These are phyloP conservation scores for Acrocalymma vagum DNA, from an alignment of 2,329 filamentous ascomycete genomes.

Conservation along the genomic window DNA sequence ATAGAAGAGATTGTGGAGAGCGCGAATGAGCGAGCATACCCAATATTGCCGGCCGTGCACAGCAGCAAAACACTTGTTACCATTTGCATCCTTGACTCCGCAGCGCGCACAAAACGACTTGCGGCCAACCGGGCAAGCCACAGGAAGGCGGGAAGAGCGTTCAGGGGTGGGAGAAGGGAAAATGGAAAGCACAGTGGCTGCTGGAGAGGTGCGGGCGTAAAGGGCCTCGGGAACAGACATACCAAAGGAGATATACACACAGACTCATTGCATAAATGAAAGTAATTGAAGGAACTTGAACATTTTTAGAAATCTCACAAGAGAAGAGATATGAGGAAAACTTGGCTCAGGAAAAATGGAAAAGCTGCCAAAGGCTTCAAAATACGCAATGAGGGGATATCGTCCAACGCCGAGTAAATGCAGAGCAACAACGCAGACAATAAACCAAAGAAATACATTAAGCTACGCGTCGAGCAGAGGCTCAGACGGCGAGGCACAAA, in stretches of 20 bases:
- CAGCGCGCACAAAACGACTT: constrained; percentile 25
- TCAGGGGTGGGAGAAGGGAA: constrained; percentile 32
- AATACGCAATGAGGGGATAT: constrained; percentile 44
- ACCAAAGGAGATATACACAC: constrained; percentile 48
- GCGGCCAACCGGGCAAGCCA: constrained; percentile 50
- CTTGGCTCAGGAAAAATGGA: constrained; percentile 7
- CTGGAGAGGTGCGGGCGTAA: constrained; percentile 55
- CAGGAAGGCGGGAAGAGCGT: constrained; percentile 41
- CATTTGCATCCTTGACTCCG: constrained; percentile 37
- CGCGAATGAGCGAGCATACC: constrained; percentile 54
- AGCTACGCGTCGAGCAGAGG: constrained; percentile 12
- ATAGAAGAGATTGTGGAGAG: constrained; percentile 32
- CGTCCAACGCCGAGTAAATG: constrained; percentile 45
- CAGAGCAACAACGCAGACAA: constrained; percentile 46
- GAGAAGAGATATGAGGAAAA: constrained; percentile 17
- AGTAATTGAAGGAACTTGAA: constrained; percentile 22
- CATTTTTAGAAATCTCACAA: constrained; percentile 14
- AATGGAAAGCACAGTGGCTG: constrained; percentile 35
- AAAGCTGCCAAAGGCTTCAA: constrained; percentile 30
- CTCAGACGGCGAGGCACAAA: constrained; percentile 19
- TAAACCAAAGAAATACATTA: constrained; percentile 45
- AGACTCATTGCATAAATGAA: constrained; percentile 31
- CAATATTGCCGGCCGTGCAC: constrained; percentile 52
- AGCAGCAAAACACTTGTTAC: constrained; percentile 29
- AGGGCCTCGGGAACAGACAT: constrained; percentile 52